phyloP scores from a whole-genome alignment of 345 rosid genomes.

The Salix caprea region DNA sequence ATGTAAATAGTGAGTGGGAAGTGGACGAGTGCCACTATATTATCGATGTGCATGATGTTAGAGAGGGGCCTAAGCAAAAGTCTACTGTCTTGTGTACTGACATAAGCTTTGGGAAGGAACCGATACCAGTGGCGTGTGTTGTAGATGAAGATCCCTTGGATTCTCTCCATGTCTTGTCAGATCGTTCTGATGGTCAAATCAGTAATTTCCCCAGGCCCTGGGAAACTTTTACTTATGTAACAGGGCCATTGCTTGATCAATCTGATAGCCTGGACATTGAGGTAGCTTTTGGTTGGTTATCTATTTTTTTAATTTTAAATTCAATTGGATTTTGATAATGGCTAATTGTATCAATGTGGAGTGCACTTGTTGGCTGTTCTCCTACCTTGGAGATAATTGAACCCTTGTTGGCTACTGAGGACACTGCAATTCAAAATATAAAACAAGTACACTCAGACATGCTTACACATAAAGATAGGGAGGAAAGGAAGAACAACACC shows the following conservation, averaged over 20 bases:
- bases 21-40: constrained; percentile 84
- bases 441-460: background rate
- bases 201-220: constrained; percentile 50
- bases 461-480: background rate
- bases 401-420: background rate
- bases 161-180: constrained; percentile 26
- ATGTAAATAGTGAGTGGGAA: constrained; percentile 44
- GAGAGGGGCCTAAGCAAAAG: constrained; percentile 41
- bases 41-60: constrained; percentile 54
- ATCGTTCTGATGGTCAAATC: constrained; percentile 26
- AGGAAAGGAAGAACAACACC: background rate
- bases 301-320: background rate
- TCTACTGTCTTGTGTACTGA: constrained; percentile 59
- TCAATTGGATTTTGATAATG: background rate
- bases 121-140: constrained; percentile 63
- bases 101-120: constrained; percentile 83
- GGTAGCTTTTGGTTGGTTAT: constrained; percentile 43
- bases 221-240: constrained; percentile 70
- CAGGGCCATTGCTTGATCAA: constrained; percentile 53
- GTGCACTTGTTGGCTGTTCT: background rate
- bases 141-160: constrained; percentile 56
- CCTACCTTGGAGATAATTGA: background rate
- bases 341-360: background rate
- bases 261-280: constrained; percentile 43
- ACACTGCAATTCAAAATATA: background rate